Percentiles rank a stretch among this genome's conserved stretches.
Conservation (phyloP, 192 early-diverging fungal genomes). For the Jimgerdemannia lactiflua region DNA sequence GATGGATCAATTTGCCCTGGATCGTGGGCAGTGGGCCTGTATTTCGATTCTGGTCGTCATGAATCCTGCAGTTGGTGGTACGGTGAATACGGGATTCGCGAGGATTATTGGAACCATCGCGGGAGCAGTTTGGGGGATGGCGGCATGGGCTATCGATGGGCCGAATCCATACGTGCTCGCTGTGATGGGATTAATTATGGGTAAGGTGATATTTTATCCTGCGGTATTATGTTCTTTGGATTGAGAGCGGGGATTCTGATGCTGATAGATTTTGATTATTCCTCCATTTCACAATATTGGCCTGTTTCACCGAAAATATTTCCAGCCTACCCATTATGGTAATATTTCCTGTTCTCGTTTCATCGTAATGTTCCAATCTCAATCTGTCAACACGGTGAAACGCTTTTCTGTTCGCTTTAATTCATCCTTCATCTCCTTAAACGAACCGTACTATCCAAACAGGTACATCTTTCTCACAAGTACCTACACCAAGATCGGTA, state of each 20-base stretch:
- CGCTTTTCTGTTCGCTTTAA: too few species aligned
- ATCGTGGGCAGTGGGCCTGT: slow-evolving; percentile 49
- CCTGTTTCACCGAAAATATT: neutral
- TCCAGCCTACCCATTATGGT: slow-evolving; percentile 18
- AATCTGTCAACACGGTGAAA: too few species aligned
- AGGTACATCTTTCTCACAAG: slow-evolving; percentile 32
- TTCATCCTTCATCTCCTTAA: neutral
- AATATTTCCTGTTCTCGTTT: neutral
- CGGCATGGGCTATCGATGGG: slow-evolving; percentile 18
- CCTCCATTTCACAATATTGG: too few species aligned
- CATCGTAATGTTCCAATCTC: neutral
- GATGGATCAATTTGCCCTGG: slow-evolving; percentile 13
- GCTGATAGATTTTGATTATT: too few species aligned
- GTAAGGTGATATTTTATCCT: slow-evolving; percentile 7
- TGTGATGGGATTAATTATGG: slow-evolving; percentile 26
- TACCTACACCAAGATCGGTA: slow-evolving; percentile 27
- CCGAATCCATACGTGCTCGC: slow-evolving; percentile 24
- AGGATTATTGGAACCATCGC: slow-evolving; percentile 44
- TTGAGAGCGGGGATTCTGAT: too few species aligned
- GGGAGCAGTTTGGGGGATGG: slow-evolving; percentile 38
- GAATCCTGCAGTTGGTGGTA: slow-evolving; percentile 37
- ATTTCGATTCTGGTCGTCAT: slow-evolving; percentile 40
- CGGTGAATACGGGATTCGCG: slow-evolving; percentile 36
- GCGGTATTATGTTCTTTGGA: neutral
- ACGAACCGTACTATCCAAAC: neutral